phyloP scores from a whole-genome alignment of 2,329 filamentous ascomycete species.

The Aspergillus arachidicola region DNA sequence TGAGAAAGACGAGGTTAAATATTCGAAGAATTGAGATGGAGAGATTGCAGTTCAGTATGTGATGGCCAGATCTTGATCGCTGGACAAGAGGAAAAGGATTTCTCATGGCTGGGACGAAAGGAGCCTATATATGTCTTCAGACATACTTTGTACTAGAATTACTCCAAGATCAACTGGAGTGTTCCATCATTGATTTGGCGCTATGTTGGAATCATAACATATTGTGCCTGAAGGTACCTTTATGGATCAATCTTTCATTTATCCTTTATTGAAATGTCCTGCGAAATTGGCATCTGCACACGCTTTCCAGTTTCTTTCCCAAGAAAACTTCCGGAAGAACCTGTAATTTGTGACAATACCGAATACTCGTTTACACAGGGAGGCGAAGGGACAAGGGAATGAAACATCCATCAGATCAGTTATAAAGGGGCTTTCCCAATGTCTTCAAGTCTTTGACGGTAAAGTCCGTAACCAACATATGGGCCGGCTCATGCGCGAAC shows the following conservation, averaged over 20 bases:
- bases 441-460: conserved; percentile 43
- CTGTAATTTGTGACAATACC: fast-evolving
- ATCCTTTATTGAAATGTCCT: too few relatives aligned
- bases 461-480: conserved; percentile 64
- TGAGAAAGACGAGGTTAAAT: too few relatives aligned
- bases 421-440: conserved; percentile 10
- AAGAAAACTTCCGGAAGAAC: background rate
- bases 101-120: too few relatives aligned
- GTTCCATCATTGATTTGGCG: background rate
- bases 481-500: conserved; percentile 64
- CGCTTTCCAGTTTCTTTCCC: background rate
- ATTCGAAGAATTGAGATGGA: too few relatives aligned
- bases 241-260: too few relatives aligned
- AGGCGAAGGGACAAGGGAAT: background rate
- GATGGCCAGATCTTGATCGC: too few relatives aligned
- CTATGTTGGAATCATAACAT: fast-evolving
- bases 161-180: background rate
- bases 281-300: too few relatives aligned
- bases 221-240: background rate
- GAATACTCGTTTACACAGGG: background rate
- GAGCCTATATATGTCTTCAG: too few relatives aligned
- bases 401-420: background rate
- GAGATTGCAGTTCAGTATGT: too few relatives aligned
- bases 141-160: background rate
- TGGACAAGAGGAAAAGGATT: too few relatives aligned